phyloP scores from a whole-genome alignment of 169 alveolate genomes.

The Blepharisma undulans region DNA sequence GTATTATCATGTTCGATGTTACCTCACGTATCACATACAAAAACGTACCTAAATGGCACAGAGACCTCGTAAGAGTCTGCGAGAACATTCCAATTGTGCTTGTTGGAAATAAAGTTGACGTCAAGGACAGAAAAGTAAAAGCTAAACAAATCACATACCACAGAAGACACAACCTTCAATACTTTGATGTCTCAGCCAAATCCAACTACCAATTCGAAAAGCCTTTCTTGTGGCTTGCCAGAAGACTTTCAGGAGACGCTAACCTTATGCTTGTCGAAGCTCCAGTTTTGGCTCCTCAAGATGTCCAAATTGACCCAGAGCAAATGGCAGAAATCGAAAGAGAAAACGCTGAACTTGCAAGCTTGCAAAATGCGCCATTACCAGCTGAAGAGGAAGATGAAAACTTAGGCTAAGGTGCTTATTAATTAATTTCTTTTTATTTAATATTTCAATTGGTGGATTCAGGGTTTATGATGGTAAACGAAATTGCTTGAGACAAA shows the following conservation, averaged over 20 bases:
- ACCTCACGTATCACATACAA: slow-evolving; percentile 98
- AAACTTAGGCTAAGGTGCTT: not conserved
- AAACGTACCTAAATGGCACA: slow-evolving; percentile 98
- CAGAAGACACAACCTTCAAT: slow-evolving; percentile 96
- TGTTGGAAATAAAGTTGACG: slow-evolving; percentile 98
- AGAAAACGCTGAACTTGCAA: slow-evolving; percentile 6
- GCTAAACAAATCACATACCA: slow-evolving; percentile 98
- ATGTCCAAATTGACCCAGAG: slow-evolving; percentile 8
- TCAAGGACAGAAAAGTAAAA: slow-evolving; percentile 99
- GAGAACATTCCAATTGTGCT: slow-evolving; percentile 94
- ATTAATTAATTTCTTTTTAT: not conserved
- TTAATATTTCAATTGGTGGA: too few relatives aligned
- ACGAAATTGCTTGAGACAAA: too few relatives aligned
- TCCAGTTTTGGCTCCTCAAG: not conserved
- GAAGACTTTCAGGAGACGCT: slow-evolving; percentile 87
- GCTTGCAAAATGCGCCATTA: not conserved
- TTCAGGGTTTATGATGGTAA: too few relatives aligned
- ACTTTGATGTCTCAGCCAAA: slow-evolving; percentile 98
- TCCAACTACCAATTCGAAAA: slow-evolving; percentile 97
- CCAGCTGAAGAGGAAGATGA: slow-evolving; percentile 41
- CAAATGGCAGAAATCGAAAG: slow-evolving; percentile 16
- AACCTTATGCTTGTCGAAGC: slow-evolving; percentile 41
- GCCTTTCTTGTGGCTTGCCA: slow-evolving; percentile 97
- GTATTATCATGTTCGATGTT: slow-evolving; percentile 99
- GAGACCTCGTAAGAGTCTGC: slow-evolving; percentile 98